Base-by-base conservation (phyloP, 2,329 filamentous ascomycete genomes). In the Epichloe hybrida region DNA sequence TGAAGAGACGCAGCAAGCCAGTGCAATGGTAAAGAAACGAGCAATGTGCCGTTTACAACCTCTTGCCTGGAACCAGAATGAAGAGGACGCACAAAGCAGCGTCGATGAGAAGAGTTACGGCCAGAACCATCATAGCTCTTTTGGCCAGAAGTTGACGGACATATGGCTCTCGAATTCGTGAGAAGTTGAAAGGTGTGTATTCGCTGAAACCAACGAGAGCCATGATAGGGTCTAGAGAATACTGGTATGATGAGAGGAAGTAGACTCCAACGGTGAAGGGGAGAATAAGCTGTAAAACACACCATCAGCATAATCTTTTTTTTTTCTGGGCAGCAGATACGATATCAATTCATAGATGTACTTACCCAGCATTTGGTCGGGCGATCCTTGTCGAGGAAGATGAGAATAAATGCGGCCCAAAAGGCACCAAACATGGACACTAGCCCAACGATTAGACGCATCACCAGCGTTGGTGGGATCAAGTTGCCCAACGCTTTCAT, bases 401-500 rank as follows among this genome's bases (percentile, higher is more conserved):
- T 95, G 53, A 97, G 82, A 55, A 93, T 80, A 63, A 96, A 98
- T 0, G 83, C 88, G 4, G 88, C 80, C 94, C 94, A 98, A 68
- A 97, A 93, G 23, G 80, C 94, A 57, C 81, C 89, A 66, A 95
- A 95, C 72, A 98, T 83, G 56, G 85, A 79, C 46, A 69, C 73
- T 49, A 98, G 76, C 37, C 91, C 93, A 57, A 95, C 66, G 44
- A 95, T 88, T 48, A 97, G 73, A 50, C 93, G 80, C 58, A 94
- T 76, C 63, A 97, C 81, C 58, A 95, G 83, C 45, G 88, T 95
- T 15, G 91, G 81, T 3, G 91, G 93, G 31, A 98, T 91, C 13
- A 98, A 77, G 62, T 98, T 98, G 53, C 94, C 94, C 23, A 98
- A 75, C 3, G 93, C 93, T 71, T 97, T 97, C 70, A 88, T 88